Conservation (phyloP, 768 basidiomycete species). For the Suillus plorans region DNA sequence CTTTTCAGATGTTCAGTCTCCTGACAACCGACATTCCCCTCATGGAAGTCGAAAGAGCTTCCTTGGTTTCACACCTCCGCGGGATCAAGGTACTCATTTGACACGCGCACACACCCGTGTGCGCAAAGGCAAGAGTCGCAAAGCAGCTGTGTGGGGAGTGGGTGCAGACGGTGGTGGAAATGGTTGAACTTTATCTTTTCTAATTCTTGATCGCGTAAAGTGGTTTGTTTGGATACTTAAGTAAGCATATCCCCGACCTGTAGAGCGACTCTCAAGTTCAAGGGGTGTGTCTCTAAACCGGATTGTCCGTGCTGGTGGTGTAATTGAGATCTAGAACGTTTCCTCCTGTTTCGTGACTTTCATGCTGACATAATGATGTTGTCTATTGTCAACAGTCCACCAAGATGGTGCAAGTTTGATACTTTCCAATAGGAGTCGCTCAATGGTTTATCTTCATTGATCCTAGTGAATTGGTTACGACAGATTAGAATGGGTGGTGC, state of each 20-base stretch:
- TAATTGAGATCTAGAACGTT: background rate
- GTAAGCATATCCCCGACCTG: background rate
- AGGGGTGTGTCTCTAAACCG: background rate
- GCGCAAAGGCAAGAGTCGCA: constrained; percentile 35
- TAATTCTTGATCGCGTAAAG: background rate
- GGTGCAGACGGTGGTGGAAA: constrained; percentile 24
- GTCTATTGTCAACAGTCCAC: background rate
- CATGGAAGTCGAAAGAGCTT: constrained; percentile 16
- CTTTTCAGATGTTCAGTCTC: constrained; percentile 48
- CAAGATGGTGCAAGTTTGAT: too few relatives aligned
- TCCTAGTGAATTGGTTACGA: too few relatives aligned
- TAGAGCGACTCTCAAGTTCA: background rate
- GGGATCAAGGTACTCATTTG: constrained; percentile 11
- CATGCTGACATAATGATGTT: background rate
- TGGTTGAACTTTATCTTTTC: background rate
- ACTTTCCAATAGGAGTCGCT: too few relatives aligned
- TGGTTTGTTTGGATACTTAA: background rate
- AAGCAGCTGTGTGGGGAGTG: constrained; percentile 30
- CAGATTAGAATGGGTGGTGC: too few relatives aligned
- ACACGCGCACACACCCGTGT: constrained; percentile 18
- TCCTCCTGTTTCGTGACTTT: background rate
- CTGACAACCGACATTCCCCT: constrained; percentile 31
- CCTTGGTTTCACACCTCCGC: constrained; percentile 31
- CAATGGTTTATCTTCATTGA: too few relatives aligned
- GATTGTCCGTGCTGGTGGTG: background rate